phyloP scores from a whole-genome alignment of 1,284 basidiomycete species.

The Calocybe gambosa region DNA sequence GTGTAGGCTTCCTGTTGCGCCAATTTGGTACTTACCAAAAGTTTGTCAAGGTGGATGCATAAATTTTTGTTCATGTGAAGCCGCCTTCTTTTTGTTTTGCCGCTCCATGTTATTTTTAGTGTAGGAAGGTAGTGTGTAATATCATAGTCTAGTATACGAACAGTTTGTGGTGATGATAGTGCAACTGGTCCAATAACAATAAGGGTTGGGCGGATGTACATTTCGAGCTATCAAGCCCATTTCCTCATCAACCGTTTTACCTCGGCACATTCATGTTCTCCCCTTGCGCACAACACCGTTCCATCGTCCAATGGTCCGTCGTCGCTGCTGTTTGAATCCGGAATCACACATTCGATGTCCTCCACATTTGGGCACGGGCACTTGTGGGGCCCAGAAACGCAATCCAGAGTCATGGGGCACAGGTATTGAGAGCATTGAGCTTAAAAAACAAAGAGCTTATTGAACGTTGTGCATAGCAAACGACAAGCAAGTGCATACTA shows the following conservation, averaged over 20 bases:
- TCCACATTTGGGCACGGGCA: slow-evolving; percentile 58
- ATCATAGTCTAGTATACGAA: no score
- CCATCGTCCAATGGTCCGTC: no score
- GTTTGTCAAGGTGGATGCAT: not conserved
- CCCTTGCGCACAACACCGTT: slow-evolving; percentile 54
- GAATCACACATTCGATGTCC: slow-evolving; percentile 55
- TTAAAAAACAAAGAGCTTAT: not conserved
- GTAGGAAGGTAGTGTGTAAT: no score
- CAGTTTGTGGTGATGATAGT: no score
- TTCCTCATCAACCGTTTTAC: slow-evolving; percentile 41
- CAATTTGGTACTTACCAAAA: not conserved
- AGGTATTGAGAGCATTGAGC: slow-evolving; percentile 56
- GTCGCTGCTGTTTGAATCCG: slow-evolving; percentile 34
- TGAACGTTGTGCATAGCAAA: not conserved
- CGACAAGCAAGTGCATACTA: slow-evolving; percentile 21
- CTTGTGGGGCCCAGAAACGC: slow-evolving; percentile 43
- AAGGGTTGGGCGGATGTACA: no score
- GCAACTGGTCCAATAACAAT: no score
- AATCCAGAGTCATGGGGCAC: slow-evolving; percentile 56
- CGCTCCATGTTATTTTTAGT: no score
- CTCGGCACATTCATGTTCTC: slow-evolving; percentile 42
- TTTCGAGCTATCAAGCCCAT: slow-evolving; percentile 13
- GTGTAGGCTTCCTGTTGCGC: not conserved
- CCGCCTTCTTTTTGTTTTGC: not conserved
- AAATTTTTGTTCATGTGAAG: slow-evolving; percentile 1